Evolutionary conservation across 176 grass and related monocot species (phyloP).

Genomic region (Pontederia paniculata): DNA sequence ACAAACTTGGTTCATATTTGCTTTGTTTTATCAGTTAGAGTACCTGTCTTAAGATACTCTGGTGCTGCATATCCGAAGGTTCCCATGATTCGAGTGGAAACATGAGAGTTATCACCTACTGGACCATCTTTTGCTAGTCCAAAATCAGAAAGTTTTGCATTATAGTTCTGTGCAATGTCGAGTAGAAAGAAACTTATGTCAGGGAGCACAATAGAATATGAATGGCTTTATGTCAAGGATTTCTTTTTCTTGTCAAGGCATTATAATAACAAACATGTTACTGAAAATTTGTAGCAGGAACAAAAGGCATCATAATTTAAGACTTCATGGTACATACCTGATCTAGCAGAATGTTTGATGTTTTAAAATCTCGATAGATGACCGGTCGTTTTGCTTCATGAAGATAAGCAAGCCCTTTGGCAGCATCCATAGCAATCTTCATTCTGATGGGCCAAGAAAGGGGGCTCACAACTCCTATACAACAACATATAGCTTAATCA

Average conservation of each 20-base stretch:
- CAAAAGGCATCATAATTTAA: background rate
- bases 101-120: slow-evolving; percentile 34
- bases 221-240: too few species aligned
- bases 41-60: slow-evolving; percentile 40
- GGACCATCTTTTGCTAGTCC: slow-evolving; percentile 42
- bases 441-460: slow-evolving; percentile 36
- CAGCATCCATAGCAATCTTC: slow-evolving; percentile 36
- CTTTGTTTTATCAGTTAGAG: background rate
- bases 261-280: background rate
- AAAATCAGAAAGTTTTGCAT: slow-evolving; percentile 43
- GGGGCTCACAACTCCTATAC: slow-evolving; percentile 25
- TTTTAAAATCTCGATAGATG: slow-evolving; percentile 44
- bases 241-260: too few species aligned
- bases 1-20: background rate
- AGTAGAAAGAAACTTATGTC: background rate
- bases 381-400: slow-evolving; percentile 34
- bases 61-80: slow-evolving; percentile 39
- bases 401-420: slow-evolving; percentile 34
- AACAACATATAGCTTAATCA: background rate
- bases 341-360: slow-evolving; percentile 37
- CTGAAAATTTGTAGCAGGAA: background rate
- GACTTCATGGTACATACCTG: slow-evolving; percentile 18
- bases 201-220: too few species aligned
- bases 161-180: slow-evolving; percentile 21
- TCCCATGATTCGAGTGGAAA: slow-evolving; percentile 39